These are phyloP conservation scores for Leishmania amazonensis DNA, from an alignment of 208 protist genomes.

Conservation along the genomic window DNA sequence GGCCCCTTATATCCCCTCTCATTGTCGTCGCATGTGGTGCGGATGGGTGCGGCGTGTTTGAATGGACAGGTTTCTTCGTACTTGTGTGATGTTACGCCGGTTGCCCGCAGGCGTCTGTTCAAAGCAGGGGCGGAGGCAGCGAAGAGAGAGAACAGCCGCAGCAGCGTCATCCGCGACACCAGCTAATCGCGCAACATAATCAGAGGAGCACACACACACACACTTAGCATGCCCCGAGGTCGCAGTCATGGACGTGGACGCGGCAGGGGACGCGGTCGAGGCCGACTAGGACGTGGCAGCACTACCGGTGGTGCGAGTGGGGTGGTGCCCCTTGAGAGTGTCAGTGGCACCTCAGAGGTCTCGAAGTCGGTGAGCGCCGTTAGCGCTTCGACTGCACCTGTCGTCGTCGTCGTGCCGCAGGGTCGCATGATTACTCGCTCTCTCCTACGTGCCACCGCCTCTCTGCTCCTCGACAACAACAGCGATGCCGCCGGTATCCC, in stretches of 20 bases:
- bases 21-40: neutral
- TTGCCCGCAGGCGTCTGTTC: neutral
- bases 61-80: neutral
- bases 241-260: conserved; percentile 15
- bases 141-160: neutral
- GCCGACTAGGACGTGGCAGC: conserved; percentile 11
- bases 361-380: neutral
- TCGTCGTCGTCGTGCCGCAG: conserved; percentile 26
- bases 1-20: neutral
- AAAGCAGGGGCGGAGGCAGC: neutral
- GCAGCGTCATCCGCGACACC: neutral
- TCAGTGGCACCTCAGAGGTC: neutral
- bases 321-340: neutral
- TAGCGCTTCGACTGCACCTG: neutral
- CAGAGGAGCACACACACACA: neutral
- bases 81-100: neutral
- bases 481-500: neutral
- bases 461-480: conserved; percentile 8
- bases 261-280: conserved; percentile 15
- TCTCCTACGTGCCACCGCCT: conserved; percentile 48
- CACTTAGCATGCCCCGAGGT: conserved; percentile 25
- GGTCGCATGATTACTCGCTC: conserved; percentile 72
- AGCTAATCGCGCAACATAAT: neutral
- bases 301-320: neutral
- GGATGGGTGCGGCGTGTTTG: neutral